These are phyloP conservation scores for Wickerhamomyces chaumierensis DNA, from an alignment of 805 yeast species.

Conservation along the genomic window DNA sequence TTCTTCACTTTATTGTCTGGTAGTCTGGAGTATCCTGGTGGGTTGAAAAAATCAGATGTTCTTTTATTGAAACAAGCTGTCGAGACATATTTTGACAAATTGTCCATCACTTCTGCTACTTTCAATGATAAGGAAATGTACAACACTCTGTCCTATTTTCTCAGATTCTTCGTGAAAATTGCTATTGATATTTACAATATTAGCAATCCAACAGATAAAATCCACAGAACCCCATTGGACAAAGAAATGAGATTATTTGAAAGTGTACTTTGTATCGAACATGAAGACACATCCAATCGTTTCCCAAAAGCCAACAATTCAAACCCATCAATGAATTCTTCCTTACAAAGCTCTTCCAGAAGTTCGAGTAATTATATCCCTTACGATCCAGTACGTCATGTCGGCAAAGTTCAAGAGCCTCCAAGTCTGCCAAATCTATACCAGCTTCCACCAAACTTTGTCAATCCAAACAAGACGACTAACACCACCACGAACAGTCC, in stretches of 20 bases:
- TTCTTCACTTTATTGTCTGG: constrained; percentile 17
- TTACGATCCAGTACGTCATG: neutral
- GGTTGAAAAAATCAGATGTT: constrained; percentile 8
- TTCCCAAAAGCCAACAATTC: neutral
- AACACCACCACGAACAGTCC: neutral
- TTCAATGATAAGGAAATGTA: constrained; percentile 4
- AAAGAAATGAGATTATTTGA: constrained; percentile 4
- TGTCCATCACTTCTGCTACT: neutral
- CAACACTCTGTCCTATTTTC: constrained; percentile 5
- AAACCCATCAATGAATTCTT: neutral
- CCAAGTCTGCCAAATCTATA: neutral
- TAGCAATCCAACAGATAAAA: neutral
- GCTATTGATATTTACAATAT: constrained; percentile 13
- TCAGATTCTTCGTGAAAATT: constrained; percentile 13
- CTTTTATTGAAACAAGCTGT: constrained; percentile 5
- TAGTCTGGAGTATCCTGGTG: constrained; percentile 12
- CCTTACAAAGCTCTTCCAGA: too few species aligned
- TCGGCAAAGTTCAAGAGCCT: neutral
- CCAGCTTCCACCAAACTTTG: too few species aligned
- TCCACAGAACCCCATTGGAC: constrained; percentile 5
- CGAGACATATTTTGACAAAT: constrained; percentile 3
- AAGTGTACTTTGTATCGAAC: neutral
- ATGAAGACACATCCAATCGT: too few species aligned
- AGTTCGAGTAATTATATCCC: neutral
- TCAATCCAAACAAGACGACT: too few species aligned